These are phyloP conservation scores for Eucalyptus regnans DNA, from an alignment of 345 rosid species.

Conservation along the genomic window DNA sequence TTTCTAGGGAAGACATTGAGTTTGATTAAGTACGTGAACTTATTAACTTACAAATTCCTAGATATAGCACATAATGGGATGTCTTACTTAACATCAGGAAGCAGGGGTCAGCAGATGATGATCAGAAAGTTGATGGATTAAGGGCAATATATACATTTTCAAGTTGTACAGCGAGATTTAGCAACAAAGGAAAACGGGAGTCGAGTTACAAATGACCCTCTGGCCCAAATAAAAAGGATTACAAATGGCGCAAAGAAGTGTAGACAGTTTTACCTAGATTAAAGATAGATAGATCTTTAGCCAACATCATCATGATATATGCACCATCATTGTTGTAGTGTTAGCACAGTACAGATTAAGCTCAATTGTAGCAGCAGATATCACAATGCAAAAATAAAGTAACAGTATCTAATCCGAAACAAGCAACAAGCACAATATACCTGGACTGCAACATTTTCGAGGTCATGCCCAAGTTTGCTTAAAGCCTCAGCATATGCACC, in stretches of 20 bases:
- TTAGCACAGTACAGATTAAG: background rate
- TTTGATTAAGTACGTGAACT: background rate
- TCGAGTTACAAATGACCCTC: background rate
- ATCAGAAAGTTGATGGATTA: background rate
- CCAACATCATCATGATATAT: background rate
- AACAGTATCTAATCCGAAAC: background rate
- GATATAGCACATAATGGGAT: background rate
- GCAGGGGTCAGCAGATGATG: background rate
- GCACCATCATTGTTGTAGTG: background rate
- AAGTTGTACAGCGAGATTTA: background rate
- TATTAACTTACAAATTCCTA: background rate
- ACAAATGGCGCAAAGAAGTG: background rate
- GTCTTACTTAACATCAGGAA: background rate
- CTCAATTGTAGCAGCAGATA: background rate
- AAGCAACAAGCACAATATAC: background rate
- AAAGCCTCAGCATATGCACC: constrained; percentile 52
- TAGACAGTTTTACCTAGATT: background rate
- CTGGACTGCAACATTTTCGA: constrained; percentile 33
- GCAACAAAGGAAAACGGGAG: background rate
- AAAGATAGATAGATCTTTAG: background rate
- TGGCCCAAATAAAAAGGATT: background rate
- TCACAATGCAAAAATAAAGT: background rate
- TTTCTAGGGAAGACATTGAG: too few species aligned
- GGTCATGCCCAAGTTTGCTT: constrained; percentile 20
- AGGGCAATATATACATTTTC: background rate